Base-by-base conservation (phyloP, 2,329 filamentous ascomycete genomes). In the Cercospora zeae-maydis region DNA sequence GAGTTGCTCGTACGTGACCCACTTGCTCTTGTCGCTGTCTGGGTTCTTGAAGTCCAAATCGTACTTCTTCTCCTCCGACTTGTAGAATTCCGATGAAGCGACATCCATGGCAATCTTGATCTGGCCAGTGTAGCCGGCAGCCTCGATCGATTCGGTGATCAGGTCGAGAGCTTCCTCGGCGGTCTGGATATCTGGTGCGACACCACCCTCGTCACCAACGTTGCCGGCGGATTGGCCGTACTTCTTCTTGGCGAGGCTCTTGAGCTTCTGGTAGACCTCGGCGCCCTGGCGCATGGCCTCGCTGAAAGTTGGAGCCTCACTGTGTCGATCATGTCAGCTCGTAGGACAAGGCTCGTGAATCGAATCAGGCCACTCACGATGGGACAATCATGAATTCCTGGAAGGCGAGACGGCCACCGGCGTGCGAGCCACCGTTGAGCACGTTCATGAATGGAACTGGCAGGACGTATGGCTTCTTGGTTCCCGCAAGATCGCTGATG, bases 11-110 rank as follows among this genome's bases (percentile, higher is more conserved):
- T 98, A 98, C 73, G 91, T 96, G 84, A 99, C 85, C 95, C 95
- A 98, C 88, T 99, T 98, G 84, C 82, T 86, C 77, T 88, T 86
- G 84, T 99, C 95, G 79, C 90, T 95, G 69, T 98, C 89, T 75
- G 95, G 93, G 88, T 99, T 99, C 91, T 99, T 98, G 91, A 98
- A 99, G 89, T 98, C 95, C 70, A 99, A 86, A 78, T 99, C 95
- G 87, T 99, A 99, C 86, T 98, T 98, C 90, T 98, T 97, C 78
- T 83, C 93, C 58, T 95, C 91, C 56, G 75, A 72, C 78, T 98
- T 98, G 90, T 99, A 99, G 87, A 99, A 99, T 82, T 99, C 95
- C 84, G 91, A 96, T 70, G 95, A 97, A 70, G 95, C 95, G 78
- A 98, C 93, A 76, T 99, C 95, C 92, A 99, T 96, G 78, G 95